phyloP scores from a whole-genome alignment of 2,329 filamentous ascomycete species.

The Exophiala lecanii-corni region DNA sequence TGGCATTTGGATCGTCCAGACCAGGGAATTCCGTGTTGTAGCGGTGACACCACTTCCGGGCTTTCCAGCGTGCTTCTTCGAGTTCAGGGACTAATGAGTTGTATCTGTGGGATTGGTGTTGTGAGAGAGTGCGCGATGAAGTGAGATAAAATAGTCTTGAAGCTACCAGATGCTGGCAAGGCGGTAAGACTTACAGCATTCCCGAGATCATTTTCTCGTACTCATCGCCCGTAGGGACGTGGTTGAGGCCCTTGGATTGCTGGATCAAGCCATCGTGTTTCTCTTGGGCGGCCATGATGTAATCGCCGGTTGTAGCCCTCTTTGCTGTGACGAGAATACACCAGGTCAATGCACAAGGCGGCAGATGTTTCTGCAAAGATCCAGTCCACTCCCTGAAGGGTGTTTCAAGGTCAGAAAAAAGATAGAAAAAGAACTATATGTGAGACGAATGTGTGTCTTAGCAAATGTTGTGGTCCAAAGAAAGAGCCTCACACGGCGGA shows the following conservation, averaged over 20 bases:
- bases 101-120: constrained; percentile 3
- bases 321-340: too few species aligned
- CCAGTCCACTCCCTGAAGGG: too few species aligned
- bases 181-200: constrained; percentile 27
- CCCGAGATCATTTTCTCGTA: constrained; percentile 29
- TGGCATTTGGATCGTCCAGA: constrained; percentile 33
- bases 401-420: too few species aligned
- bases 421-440: too few species aligned
- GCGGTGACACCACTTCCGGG: constrained; percentile 44
- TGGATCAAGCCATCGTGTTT: constrained; percentile 12
- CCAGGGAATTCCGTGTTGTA: constrained; percentile 56
- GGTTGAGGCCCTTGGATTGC: constrained; percentile 6
- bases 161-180: too few species aligned
- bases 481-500: too few species aligned
- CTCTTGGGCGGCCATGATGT: constrained; percentile 16
- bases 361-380: too few species aligned
- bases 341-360: too few species aligned
- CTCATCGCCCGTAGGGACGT: constrained; percentile 28
- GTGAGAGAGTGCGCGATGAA: neutral
- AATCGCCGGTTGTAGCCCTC: too few species aligned
- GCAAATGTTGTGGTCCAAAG: too few species aligned
- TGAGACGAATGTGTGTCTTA: too few species aligned
- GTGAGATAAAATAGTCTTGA: neutral
- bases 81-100: constrained; percentile 15
- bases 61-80: constrained; percentile 12